Evolutionary conservation across 257 asterid genomes (phyloP), one percentile per base, ranked within the genome.

Genomic region (Ophiorrhiza pumila): DNA sequence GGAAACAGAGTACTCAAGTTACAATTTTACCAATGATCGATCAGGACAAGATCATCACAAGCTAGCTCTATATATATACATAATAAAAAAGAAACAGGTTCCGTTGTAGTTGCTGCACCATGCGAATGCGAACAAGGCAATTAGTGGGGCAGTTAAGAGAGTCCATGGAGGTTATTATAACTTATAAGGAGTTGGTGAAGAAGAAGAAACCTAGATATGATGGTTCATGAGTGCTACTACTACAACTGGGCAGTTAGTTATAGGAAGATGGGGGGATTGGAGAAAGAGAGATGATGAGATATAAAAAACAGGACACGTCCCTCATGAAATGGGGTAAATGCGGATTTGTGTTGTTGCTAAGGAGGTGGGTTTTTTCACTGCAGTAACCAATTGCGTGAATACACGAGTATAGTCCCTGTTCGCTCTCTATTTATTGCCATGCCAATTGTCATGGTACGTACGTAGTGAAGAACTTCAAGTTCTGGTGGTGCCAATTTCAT

Each of bases 261-360:
- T 49, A 62, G 27, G 13, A 29, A 20, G 69, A 76, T 37, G 7
- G 42, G 34, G 76, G 45, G 50, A 60, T n/a, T 29, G 41, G 74
- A 52, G 68, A 74, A 45, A 34, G 82, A 72, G 34, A 60, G 82
- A 79, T 85, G 69, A 77, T 80, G 83, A 72, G 86, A 37, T 81
- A 79, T 83, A 80, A 90, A 83, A 81, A 83, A 27, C 22, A 72
- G 85, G 90, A 82, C 86, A 86, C 88, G 81, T 71, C 86, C 84
- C 87, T 74, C 95, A 92, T 90, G 97, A 90, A 77, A 69, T 29
- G 83, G 71, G 91, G 79, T 92, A 86, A 90, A 87, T 87, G 96
- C 87, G 7, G 27, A 34, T 42, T 69, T 53, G 35, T 47, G 65
- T 50, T 43, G 67, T 45, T 17, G 31, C 56, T 53, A 52, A 34